These are phyloP conservation scores for Pichia pseudocactophila DNA, from an alignment of 805 yeast species.

Conservation along the genomic window DNA sequence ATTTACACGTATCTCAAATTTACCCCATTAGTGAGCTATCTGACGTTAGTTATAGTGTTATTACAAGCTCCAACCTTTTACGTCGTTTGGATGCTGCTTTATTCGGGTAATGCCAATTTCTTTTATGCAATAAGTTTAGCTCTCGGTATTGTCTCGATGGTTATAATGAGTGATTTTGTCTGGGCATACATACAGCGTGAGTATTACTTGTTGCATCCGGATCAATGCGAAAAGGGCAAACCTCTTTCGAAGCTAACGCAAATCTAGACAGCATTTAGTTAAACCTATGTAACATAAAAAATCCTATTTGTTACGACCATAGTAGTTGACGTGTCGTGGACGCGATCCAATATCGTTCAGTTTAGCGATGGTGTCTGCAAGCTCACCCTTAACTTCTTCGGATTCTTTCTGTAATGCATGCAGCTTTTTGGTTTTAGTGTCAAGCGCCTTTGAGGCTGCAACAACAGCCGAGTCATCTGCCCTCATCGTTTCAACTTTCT, in stretches of 20 bases:
- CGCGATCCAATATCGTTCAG: constrained; percentile 19
- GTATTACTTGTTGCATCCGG: constrained; percentile 33
- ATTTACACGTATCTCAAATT: constrained; percentile 23
- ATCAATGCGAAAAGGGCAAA: background rate
- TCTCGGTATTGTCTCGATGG: constrained; percentile 60
- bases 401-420: background rate
- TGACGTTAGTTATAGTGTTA: constrained; percentile 27
- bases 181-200: constrained; percentile 75
- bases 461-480: constrained; percentile 4
- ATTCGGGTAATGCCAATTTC: constrained; percentile 93
- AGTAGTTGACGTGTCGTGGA: constrained; percentile 8
- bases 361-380: constrained; percentile 24
- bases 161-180: constrained; percentile 63
- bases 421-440: background rate
- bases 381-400: background rate
- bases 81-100: constrained; percentile 88
- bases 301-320: constrained; percentile 6
- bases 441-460: background rate
- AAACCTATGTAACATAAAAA: background rate
- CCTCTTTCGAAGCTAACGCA: constrained; percentile 34
- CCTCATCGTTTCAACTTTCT: constrained; percentile 9
- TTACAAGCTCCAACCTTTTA: constrained; percentile 81
- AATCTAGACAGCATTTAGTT: constrained; percentile 12
- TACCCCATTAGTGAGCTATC: constrained; percentile 21
- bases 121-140: constrained; percentile 89